Conservation (phyloP, 768 basidiomycete genomes). For the Sistotremastrum niveocremeum region DNA sequence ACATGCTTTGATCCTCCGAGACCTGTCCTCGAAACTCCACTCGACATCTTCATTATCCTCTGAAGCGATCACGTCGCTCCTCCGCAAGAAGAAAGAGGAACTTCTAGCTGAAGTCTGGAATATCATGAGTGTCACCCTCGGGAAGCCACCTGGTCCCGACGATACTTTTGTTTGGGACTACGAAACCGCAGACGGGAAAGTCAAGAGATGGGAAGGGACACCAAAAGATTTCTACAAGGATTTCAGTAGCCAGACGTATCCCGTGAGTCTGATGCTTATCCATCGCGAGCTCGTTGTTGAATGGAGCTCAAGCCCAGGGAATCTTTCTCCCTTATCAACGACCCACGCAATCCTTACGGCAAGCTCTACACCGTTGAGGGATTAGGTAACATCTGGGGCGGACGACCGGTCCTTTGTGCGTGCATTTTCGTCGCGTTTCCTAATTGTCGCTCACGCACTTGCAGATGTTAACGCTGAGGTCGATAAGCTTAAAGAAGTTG, state of each 20-base stretch:
- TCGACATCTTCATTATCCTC: conserved; percentile 22
- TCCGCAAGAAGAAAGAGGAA: conserved; percentile 74
- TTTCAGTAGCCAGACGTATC: conserved; percentile 42
- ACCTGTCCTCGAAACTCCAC: conserved; percentile 40
- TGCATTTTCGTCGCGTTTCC: conserved; percentile 1
- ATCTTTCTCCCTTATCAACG: conserved; percentile 87
- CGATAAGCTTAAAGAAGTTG: conserved; percentile 64
- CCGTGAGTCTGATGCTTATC: conserved; percentile 25
- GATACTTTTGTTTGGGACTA: conserved; percentile 80
- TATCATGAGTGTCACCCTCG: conserved; percentile 74
- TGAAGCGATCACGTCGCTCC: conserved; percentile 33
- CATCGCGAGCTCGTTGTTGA: not conserved
- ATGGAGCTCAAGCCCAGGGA: conserved; percentile 38
- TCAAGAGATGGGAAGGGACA: conserved; percentile 64
- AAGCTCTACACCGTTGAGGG: conserved; percentile 86
- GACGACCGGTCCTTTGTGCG: conserved; percentile 71
- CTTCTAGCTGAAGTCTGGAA: conserved; percentile 76
- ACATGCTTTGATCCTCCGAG: conserved; percentile 71
- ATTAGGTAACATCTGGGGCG: conserved; percentile 88
- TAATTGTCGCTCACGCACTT: not conserved
- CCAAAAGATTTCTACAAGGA: conserved; percentile 67
- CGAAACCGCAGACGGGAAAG: conserved; percentile 66
- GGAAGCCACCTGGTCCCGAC: conserved; percentile 67
- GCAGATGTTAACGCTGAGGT: conserved; percentile 84
- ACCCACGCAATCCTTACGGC: conserved; percentile 75